A percentile compares a stretch with the other conserved stretches of the same genome.
Conservation (phyloP, 2,329 filamentous ascomycete species). For the Diaporthe australafricana region DNA sequence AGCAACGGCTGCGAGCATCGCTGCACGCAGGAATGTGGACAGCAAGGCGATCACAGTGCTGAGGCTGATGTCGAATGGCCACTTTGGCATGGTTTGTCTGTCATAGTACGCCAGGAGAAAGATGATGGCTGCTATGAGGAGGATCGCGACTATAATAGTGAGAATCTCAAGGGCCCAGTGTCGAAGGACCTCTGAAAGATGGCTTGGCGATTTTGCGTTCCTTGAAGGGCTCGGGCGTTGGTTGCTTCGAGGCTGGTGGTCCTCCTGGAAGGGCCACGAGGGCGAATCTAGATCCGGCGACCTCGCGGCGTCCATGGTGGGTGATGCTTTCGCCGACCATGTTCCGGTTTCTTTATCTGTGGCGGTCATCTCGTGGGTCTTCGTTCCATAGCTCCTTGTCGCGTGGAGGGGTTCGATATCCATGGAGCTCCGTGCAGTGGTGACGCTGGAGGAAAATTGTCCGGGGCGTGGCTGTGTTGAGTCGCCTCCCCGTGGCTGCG, state of each 20-base stretch:
- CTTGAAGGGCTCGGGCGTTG: neutral
- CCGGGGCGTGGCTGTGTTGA: neutral
- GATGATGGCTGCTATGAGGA: conserved; percentile 33
- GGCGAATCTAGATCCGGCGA: neutral
- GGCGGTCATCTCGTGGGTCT: neutral
- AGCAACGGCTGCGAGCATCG: conserved; percentile 44
- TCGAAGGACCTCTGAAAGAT: conserved; percentile 24
- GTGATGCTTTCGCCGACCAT: conserved; percentile 4
- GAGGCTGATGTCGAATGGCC: conserved; percentile 42
- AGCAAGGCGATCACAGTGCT: conserved; percentile 40
- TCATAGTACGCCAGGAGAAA: conserved; percentile 28
- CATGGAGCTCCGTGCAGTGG: neutral
- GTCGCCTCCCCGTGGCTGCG: neutral
- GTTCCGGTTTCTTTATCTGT: neutral
- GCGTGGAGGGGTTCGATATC: neutral
- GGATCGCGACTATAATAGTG: conserved; percentile 27
- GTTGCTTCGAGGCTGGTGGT: neutral
- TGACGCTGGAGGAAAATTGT: neutral
- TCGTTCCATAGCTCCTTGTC: neutral
- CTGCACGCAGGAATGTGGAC: conserved; percentile 38
- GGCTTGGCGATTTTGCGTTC: conserved; percentile 7
- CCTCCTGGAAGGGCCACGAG: conserved; percentile 10
- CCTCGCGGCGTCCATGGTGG: neutral
- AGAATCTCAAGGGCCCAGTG: conserved; percentile 34
- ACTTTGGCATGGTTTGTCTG: conserved; percentile 37